These are phyloP conservation scores for Arxiozyma telluris DNA, from an alignment of 1,139 yeast genomes.

Conservation along the genomic window DNA sequence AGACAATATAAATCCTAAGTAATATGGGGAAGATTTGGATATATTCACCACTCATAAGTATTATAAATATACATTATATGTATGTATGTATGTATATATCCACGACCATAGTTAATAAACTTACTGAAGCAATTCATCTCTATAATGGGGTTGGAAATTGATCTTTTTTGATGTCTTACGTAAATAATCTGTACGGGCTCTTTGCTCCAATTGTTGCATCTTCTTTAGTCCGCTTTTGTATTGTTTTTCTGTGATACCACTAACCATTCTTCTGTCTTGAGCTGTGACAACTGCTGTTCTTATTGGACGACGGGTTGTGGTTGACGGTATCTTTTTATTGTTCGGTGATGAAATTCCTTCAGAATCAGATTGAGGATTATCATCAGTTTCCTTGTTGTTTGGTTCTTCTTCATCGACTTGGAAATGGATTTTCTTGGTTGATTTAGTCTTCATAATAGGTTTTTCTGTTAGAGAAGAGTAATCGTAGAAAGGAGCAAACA, in stretches of 20 bases:
- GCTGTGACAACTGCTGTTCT: slow-evolving; percentile 35
- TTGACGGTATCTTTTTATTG: slow-evolving; percentile 40
- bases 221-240: slow-evolving; percentile 38
- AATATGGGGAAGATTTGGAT: not conserved
- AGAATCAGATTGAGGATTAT: slow-evolving; percentile 54
- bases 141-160: slow-evolving; percentile 56
- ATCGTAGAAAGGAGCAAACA: slow-evolving; percentile 78
- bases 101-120: not conserved
- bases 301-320: slow-evolving; percentile 31
- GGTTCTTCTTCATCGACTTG: slow-evolving; percentile 22
- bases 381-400: slow-evolving; percentile 38
- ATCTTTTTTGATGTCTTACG: slow-evolving; percentile 42
- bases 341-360: slow-evolving; percentile 63
- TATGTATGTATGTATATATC: too few species aligned
- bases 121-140: slow-evolving; percentile 48
- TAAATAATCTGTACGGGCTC: slow-evolving; percentile 41
- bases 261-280: slow-evolving; percentile 45
- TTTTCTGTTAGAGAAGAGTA: slow-evolving; percentile 56
- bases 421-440: slow-evolving; percentile 21
- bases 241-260: slow-evolving; percentile 37
- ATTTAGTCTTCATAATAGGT: slow-evolving; percentile 11
- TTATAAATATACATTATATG: too few species aligned
- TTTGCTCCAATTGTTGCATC: slow-evolving; percentile 39
- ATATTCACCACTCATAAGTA: not conserved
- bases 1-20: too few species aligned